Conservation (phyloP, 768 basidiomycete genomes). For the Lactarius psammicola region DNA sequence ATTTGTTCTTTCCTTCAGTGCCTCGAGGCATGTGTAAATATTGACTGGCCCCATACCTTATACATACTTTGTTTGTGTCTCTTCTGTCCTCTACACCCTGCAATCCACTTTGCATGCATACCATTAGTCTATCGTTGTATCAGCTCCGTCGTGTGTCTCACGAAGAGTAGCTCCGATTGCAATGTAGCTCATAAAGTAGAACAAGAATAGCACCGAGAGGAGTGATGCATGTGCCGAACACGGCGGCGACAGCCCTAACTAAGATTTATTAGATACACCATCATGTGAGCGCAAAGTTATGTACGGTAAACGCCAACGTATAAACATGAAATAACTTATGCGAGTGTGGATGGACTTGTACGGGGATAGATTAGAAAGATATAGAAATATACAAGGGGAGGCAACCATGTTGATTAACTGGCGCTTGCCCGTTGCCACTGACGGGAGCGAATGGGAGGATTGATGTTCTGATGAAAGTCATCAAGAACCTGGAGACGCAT, state of each 20-base stretch:
- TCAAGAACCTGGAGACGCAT: slow-evolving; percentile 24
- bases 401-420: neutral
- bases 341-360: slow-evolving; percentile 2
- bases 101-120: slow-evolving; percentile 24
- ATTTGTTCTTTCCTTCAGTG: slow-evolving; percentile 12
- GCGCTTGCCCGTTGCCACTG: slow-evolving; percentile 7
- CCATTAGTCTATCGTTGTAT: slow-evolving; percentile 27
- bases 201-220: neutral
- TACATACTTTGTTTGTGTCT: slow-evolving; percentile 16
- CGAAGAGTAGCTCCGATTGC: slow-evolving; percentile 23
- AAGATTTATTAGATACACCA: slow-evolving; percentile 11
- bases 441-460: slow-evolving; percentile 5
- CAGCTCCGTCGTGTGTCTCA: slow-evolving; percentile 5
- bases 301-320: slow-evolving; percentile 22
- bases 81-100: slow-evolving; percentile 17
- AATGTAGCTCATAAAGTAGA: slow-evolving; percentile 27
- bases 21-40: slow-evolving; percentile 5
- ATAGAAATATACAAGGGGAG: neutral
- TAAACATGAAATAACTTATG: slow-evolving; percentile 31
- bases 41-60: slow-evolving; percentile 22
- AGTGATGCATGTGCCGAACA: neutral
- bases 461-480: slow-evolving; percentile 20
- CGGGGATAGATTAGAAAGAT: neutral
- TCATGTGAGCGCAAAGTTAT: slow-evolving; percentile 8
- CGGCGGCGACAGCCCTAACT: neutral